These are phyloP conservation scores for Favolaschia claudopus DNA, from an alignment of 768 basidiomycete species.

Conservation along the genomic window DNA sequence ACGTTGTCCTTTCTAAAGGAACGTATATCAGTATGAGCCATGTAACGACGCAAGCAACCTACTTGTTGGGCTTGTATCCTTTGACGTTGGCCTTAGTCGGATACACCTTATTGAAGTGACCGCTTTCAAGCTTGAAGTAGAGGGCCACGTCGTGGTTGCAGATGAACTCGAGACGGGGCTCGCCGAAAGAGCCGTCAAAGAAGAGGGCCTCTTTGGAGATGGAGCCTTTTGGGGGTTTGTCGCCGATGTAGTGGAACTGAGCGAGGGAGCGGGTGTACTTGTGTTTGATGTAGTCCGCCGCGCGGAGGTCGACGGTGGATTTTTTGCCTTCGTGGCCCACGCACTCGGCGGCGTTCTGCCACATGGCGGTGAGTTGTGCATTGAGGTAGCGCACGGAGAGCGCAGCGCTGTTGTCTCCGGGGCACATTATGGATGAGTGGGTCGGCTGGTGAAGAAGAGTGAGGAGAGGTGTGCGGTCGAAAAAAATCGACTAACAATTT, in stretches of 20 bases:
- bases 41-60: background rate
- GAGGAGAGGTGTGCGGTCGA: background rate
- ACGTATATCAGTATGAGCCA: background rate
- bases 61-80: slow-evolving; percentile 8
- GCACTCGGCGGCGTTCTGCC: slow-evolving; percentile 11
- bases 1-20: slow-evolving; percentile 1
- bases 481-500: too few relatives aligned
- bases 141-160: slow-evolving; percentile 34
- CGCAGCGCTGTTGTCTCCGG: slow-evolving; percentile 5
- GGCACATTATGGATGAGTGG: too few relatives aligned
- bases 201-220: slow-evolving; percentile 18
- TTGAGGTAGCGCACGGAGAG: slow-evolving; percentile 12
- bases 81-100: slow-evolving; percentile 8
- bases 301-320: slow-evolving; percentile 1
- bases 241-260: slow-evolving; percentile 14
- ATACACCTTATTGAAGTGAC: slow-evolving; percentile 26
- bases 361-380: slow-evolving; percentile 15
- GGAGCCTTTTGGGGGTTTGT: slow-evolving; percentile 3
- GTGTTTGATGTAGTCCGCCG: background rate
- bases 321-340: slow-evolving; percentile 1
- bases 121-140: slow-evolving; percentile 22
- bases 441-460: background rate
- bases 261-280: slow-evolving; percentile 17
- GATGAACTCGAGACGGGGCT: slow-evolving; percentile 31
- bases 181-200: slow-evolving; percentile 27